Conservation (phyloP, 1,284 basidiomycete genomes). For the Microbotryum lychnidis-dioicae region DNA sequence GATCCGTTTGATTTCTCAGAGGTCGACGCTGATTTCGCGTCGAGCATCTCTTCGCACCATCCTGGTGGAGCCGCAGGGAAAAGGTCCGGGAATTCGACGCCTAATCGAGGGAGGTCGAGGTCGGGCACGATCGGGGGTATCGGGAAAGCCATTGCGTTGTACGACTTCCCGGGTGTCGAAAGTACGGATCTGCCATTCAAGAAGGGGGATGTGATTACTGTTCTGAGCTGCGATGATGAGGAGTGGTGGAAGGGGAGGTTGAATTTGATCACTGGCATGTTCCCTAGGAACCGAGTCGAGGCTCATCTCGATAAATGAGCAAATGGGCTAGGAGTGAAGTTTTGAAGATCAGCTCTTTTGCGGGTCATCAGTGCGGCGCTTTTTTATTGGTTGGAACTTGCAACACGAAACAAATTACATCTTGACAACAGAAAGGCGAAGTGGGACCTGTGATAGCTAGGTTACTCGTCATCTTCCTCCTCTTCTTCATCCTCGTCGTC, state of each 20-base stretch:
- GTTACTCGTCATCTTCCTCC: not conserved
- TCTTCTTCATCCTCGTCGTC: not conserved
- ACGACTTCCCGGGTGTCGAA: conserved; percentile 25
- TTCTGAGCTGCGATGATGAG: conserved; percentile 65
- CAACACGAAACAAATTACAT: too few species aligned
- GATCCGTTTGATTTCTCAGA: conserved; percentile 18
- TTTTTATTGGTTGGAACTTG: too few species aligned
- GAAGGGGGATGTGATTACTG: conserved; percentile 71
- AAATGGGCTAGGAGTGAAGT: too few species aligned
- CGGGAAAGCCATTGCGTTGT: conserved; percentile 21
- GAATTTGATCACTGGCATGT: conserved; percentile 46
- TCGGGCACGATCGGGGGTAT: conserved; percentile 8
- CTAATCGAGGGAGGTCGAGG: not conserved
- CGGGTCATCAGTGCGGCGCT: too few species aligned
- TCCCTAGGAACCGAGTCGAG: conserved; percentile 53
- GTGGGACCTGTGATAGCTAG: not conserved
- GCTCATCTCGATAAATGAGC: conserved; percentile 2
- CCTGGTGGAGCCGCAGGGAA: conserved; percentile 4
- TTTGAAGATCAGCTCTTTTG: too few species aligned
- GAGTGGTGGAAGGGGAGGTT: conserved; percentile 62
- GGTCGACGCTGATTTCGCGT: conserved; percentile 21
- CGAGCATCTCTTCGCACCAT: not conserved
- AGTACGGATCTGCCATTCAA: conserved; percentile 62
- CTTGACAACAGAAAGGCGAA: not conserved
- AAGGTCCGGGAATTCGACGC: conserved; percentile 4